Evolutionary conservation across 1,284 basidiomycete genomes (phyloP), one percentile per base, ranked within the genome.

Genomic region (Rhodotorula sp.): DNA sequence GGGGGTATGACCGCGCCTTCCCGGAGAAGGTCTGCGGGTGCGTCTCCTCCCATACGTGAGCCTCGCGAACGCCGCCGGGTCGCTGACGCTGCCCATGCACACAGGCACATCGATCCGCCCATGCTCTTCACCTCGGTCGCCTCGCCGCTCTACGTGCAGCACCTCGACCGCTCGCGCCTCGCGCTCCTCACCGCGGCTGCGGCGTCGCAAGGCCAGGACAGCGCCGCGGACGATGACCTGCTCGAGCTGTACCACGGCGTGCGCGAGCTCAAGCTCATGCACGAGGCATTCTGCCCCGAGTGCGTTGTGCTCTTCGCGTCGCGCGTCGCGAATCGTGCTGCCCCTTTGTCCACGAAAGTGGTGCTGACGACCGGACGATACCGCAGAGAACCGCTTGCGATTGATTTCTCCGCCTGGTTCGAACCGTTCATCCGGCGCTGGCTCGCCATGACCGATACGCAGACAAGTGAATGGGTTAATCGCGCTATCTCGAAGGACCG

Each of bases 381-480:
- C 4, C 42, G 0, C 64, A 77, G 76, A 7, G 71, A 71, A 12
- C 63, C 66, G 4, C 70, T 78, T 55, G 45, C 64, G 52, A 60
- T 78, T 50, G 70, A 77, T 50, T 74, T 73, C 53, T 64, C 70
- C 21, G 56, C 63, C 4, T 76, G 71, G 83, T 98, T 98, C 79
- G 90, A 92, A 80, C 88, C 91, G 3, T 93, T 93, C 80, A 91
- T 98, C 16, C 86, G 88, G 7, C 88, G 91, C 73, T 99, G 96
- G 96, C 83, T 99, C 13, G 80, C 88, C n/a, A 89, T 90, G 72
- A 97, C 93, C 0, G 92, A 96, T 75, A 87, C 85, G 71, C 97
- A 93, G 84, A 98, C 96, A 9, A 86, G 87, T 56, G 90, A 94
- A 77, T 99, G 97, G 97, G 94, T 97, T 5, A 87, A 94, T 80